Evolutionary conservation across 2,329 filamentous ascomycete species (phyloP), one percentile per base, ranked within the genome.

Genomic region (Colletotrichum gloeosporioides): DNA sequence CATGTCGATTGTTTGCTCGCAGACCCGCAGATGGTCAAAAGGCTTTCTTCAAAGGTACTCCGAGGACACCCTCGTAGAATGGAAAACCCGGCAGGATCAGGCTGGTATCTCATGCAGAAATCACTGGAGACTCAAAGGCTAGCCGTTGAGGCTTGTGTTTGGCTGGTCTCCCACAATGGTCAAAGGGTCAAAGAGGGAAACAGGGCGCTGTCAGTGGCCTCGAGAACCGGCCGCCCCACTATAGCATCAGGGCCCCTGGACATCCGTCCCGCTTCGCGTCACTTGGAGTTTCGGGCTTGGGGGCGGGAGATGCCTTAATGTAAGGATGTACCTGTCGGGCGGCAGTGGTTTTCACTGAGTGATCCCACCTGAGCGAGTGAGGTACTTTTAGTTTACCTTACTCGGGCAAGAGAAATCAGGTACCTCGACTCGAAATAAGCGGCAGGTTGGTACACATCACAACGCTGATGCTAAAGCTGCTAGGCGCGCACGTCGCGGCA

Each of bases 221-320:
- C 18, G n/a, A 55, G 32, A 39, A 53, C 31, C 32, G 29, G 22
- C 22, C n/a, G 71, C 65, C 65, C 74, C 74, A 76, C 74, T 65
- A 34, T 69, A 69, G 22, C 74, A 76, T 69, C 71, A 62, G 61
- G 55, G 36, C 71, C 64, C 71, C 72, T 75, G 72, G 62, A 16
- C 39, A 53, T 57, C 72, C 63, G 75, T 75, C 63, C 75, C 71
- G 72, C 62, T 76, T 77, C 72, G 75, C 66, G 66, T 77, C 67
- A 77, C 72, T 64, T 77, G 59, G 34, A 71, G 75, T 77, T 77
- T 77, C 75, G 75, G 75, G 66, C 67, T 76, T 59, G 57, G 64
- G 63, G 70, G 69, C 73, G 69, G 69, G 44, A 73, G 63, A 29
- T 68, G 31, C 69, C 69, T 71, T 68, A 64, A 64, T 64, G 59